Evolutionary conservation across 192 early-diverging fungal species (phyloP).

Genomic region (Entomortierella parvispora): DNA sequence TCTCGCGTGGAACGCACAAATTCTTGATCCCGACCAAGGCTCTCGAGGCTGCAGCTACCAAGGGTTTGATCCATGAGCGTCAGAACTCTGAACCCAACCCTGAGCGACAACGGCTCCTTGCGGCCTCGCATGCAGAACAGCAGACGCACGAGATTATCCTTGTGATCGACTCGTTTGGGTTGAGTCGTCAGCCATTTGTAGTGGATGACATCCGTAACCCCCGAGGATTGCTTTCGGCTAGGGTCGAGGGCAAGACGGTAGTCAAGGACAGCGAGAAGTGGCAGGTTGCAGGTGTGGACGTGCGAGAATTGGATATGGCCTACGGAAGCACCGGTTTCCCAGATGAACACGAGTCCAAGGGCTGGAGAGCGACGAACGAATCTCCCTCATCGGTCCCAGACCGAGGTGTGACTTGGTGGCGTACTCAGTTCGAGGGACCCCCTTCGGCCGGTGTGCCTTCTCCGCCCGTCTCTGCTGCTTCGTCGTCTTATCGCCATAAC

Average conservation of each 20-base stretch:
- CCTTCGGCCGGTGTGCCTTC: slow-evolving; percentile 50
- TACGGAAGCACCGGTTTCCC: slow-evolving; percentile 81
- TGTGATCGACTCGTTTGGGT: slow-evolving; percentile 80
- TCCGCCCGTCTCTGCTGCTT: slow-evolving; percentile 4
- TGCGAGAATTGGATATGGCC: slow-evolving; percentile 61
- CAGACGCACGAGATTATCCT: slow-evolving; percentile 77
- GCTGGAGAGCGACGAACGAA: slow-evolving; percentile 51
- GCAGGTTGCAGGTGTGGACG: slow-evolving; percentile 82
- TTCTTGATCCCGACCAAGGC: slow-evolving; percentile 65
- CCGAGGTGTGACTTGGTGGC: slow-evolving; percentile 54
- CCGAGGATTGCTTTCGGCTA: slow-evolving; percentile 76
- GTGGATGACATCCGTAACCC: slow-evolving; percentile 81
- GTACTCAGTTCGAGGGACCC: slow-evolving; percentile 34
- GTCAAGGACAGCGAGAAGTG: slow-evolving; percentile 63
- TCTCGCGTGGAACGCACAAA: slow-evolving; percentile 61
- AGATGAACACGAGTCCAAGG: slow-evolving; percentile 62
- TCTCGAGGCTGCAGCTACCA: slow-evolving; percentile 10
- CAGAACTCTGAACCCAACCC: no score
- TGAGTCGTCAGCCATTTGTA: slow-evolving; percentile 74
- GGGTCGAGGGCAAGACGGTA: slow-evolving; percentile 63
- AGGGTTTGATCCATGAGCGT: no score
- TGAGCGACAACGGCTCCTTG: no score
- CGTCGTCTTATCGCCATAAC: slow-evolving; percentile 8
- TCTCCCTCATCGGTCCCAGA: slow-evolving; percentile 15
- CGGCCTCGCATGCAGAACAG: slow-evolving; percentile 32